phyloP scores from a whole-genome alignment of 2,329 filamentous ascomycete genomes.

The Phoma sp. region DNA sequence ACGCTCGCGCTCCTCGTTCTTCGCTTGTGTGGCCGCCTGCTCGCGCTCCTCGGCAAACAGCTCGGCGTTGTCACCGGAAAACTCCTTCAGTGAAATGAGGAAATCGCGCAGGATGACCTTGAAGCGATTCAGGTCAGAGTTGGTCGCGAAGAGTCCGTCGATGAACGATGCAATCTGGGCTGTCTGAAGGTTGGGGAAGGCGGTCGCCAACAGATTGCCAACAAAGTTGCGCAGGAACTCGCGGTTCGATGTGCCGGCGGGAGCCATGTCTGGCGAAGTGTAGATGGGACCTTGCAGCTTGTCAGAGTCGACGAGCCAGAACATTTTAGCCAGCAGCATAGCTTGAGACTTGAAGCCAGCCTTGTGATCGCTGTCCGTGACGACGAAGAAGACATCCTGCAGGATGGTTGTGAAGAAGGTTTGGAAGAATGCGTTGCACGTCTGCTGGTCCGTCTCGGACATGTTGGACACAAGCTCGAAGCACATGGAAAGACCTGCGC shows the following conservation, averaged over 20 bases:
- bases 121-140: constrained; percentile 91
- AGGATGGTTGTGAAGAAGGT: constrained; percentile 95
- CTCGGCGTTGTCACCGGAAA: constrained; percentile 92
- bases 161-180: constrained; percentile 90
- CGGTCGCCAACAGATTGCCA: constrained; percentile 80
- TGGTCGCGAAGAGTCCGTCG: constrained; percentile 84
- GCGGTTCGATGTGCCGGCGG: constrained; percentile 82
- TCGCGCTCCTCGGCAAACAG: constrained; percentile 94
- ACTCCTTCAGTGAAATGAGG: constrained; percentile 96
- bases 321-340: constrained; percentile 90
- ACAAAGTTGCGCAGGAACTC: constrained; percentile 92
- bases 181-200: constrained; percentile 89
- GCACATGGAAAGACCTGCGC: constrained; percentile 96
- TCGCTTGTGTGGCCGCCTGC: constrained; percentile 83
- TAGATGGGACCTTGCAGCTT: constrained; percentile 96
- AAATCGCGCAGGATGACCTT: constrained; percentile 96
- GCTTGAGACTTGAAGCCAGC: constrained; percentile 99
- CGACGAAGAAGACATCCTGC: constrained; percentile 97
- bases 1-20: constrained; percentile 87
- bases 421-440: constrained; percentile 95
- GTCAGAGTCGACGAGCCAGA: constrained; percentile 88
- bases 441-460: constrained; percentile 84
- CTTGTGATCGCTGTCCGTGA: constrained; percentile 98
- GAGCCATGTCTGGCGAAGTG: constrained; percentile 75
- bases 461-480: constrained; percentile 97